Percentiles rank a stretch among this genome's conserved stretches.
These are phyloP conservation scores for Xylaria sp. DNA, from an alignment of 2,329 filamentous ascomycete genomes.

Conservation along the genomic window DNA sequence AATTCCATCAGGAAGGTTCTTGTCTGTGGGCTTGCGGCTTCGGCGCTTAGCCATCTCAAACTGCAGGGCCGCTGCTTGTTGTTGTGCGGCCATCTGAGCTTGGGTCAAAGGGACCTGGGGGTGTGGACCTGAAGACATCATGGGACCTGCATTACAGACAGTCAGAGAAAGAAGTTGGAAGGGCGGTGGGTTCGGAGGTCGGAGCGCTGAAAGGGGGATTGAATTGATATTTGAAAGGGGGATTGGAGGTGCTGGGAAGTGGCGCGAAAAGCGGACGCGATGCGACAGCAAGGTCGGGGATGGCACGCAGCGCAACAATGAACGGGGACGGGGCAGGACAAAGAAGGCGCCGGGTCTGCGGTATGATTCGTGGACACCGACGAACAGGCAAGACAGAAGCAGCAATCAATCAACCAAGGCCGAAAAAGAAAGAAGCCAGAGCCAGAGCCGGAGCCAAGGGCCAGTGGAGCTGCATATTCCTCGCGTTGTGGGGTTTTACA, in stretches of 20 bases:
- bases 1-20: constrained; percentile 90
- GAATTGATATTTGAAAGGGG: constrained; percentile 21
- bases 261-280: constrained; percentile 25
- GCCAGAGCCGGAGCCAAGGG: constrained; percentile 25
- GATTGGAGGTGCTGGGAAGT: constrained; percentile 30
- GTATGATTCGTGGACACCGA: constrained; percentile 28
- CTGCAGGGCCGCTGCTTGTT: constrained; percentile 62
- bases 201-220: constrained; percentile 9
- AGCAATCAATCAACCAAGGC: constrained; percentile 19
- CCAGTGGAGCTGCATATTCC: constrained; percentile 36
- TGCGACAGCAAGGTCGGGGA: constrained; percentile 7
- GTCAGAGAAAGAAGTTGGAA: constrained; percentile 34
- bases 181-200: constrained; percentile 10
- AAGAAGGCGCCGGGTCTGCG: constrained; percentile 22
- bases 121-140: constrained; percentile 66
- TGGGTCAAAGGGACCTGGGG: constrained; percentile 63
- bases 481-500: constrained; percentile 38
- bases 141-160: constrained; percentile 58
- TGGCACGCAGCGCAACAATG: constrained; percentile 18
- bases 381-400: constrained; percentile 8
- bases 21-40: constrained; percentile 91
- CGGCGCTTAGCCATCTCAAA: constrained; percentile 79
- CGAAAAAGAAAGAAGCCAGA: constrained; percentile 14
- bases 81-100: constrained; percentile 64
- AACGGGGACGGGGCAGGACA: constrained; percentile 12